A percentile compares a stretch with the other conserved stretches of the same genome.
phyloP scores from a whole-genome alignment of 2,329 filamentous ascomycete genomes.

The Botrytis sinoallii region DNA sequence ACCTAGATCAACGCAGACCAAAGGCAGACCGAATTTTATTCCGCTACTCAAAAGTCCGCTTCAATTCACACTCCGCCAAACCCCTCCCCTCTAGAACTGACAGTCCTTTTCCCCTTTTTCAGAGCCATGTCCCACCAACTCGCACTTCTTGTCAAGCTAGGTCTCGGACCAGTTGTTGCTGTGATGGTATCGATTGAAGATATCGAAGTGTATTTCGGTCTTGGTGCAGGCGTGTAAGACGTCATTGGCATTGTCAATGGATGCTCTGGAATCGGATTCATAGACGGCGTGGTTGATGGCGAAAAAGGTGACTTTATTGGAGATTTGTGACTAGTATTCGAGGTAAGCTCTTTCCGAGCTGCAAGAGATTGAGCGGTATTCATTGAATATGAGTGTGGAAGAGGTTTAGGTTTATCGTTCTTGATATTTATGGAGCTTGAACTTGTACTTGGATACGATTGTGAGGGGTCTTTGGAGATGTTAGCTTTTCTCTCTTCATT shows the following conservation, averaged over 20 bases:
- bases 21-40: not conserved
- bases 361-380: slow-evolving; percentile 5
- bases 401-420: not conserved
- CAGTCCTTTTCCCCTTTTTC: slow-evolving; percentile 4
- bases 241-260: not conserved
- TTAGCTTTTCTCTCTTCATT: not conserved
- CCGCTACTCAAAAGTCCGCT: not conserved
- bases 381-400: slow-evolving; percentile 4
- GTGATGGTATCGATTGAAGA: slow-evolving; percentile 7
- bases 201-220: not conserved
- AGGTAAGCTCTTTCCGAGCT: slow-evolving; percentile 2
- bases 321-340: not conserved
- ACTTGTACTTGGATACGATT: not conserved
- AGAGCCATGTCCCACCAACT: slow-evolving; percentile 4
- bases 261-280: slow-evolving; percentile 11
- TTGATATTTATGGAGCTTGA: not conserved
- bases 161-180: not conserved
- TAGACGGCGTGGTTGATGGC: not conserved
- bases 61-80: not conserved
- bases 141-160: slow-evolving; percentile 3
- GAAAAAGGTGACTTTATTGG: not conserved
- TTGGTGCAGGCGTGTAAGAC: not conserved
- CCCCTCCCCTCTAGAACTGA: not conserved
- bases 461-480: not conserved
- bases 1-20: no score